A percentile compares a stretch with the other conserved stretches of the same genome.
phyloP scores from a whole-genome alignment of 129 eudicot species.

The Chrysanthemum lavandulifolium region DNA sequence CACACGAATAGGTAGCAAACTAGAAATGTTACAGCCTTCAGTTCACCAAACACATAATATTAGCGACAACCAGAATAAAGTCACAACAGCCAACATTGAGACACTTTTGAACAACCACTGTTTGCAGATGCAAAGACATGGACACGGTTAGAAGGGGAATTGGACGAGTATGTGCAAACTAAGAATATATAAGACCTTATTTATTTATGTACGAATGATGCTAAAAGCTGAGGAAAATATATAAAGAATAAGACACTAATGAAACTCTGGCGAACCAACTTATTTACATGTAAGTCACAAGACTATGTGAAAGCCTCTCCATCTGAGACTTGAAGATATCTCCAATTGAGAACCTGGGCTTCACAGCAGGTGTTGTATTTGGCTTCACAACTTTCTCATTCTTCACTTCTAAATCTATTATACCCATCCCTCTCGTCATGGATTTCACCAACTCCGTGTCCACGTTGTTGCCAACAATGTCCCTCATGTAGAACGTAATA shows the following conservation, averaged over 20 bases:
- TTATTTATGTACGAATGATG: constrained; percentile 28
- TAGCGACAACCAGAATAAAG: too few relatives aligned
- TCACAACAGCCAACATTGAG: too few relatives aligned
- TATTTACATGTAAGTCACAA: constrained; percentile 42
- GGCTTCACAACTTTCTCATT: constrained; percentile 33
- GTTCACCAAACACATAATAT: too few relatives aligned
- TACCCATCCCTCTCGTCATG: constrained; percentile 68
- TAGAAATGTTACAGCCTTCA: too few relatives aligned
- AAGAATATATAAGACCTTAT: constrained; percentile 16
- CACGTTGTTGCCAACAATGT: constrained; percentile 58
- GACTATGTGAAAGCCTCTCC: constrained; percentile 52
- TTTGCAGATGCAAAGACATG: background rate
- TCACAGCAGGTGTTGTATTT: constrained; percentile 26
- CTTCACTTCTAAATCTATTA: constrained; percentile 57
- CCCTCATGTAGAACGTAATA: constrained; percentile 66
- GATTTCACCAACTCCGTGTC: constrained; percentile 60
- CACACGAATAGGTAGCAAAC: too few relatives aligned
- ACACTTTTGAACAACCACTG: too few relatives aligned
- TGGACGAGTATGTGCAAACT: background rate
- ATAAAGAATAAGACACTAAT: background rate
- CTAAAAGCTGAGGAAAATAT: background rate
- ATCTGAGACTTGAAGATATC: constrained; percentile 58
- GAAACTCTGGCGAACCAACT: constrained; percentile 2
- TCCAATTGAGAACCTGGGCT: constrained; percentile 49
- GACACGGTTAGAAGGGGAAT: constrained; percentile 8